These are phyloP conservation scores for Daldinia caldariorum DNA, from an alignment of 495 filamentous ascomycete species.

Conservation along the genomic window DNA sequence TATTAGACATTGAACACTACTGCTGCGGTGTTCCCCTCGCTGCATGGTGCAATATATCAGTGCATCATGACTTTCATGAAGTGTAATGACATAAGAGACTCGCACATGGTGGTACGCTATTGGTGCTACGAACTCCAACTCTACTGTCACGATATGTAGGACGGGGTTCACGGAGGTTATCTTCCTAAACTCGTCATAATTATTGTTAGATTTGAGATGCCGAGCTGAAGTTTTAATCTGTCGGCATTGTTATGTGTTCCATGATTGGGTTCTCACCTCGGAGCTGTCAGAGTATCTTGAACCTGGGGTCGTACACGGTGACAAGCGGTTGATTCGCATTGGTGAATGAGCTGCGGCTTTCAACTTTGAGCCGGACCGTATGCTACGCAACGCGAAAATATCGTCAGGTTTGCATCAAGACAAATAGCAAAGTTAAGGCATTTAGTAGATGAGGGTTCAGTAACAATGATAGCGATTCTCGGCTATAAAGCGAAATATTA, in stretches of 20 bases:
- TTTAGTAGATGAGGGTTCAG: not conserved
- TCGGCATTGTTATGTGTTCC: not conserved
- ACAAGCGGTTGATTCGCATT: not conserved
- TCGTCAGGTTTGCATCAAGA: conserved; percentile 28
- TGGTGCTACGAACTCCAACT: not conserved
- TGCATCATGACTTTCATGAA: not conserved
- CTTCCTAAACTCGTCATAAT: conserved; percentile 10
- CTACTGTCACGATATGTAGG: not conserved
- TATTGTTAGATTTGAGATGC: not conserved
- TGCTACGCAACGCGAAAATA: not conserved
- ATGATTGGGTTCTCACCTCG: not conserved
- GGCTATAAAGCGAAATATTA: not conserved
- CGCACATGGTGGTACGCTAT: not conserved
- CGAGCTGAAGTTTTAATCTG: not conserved
- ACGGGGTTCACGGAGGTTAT: not conserved
- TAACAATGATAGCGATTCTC: not conserved
- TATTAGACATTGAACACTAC: not conserved
- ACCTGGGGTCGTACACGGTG: not conserved
- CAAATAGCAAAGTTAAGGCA: not conserved
- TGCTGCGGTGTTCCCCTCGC: not conserved
- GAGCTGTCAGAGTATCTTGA: too few relatives aligned
- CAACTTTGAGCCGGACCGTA: not conserved
- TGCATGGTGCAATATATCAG: not conserved
- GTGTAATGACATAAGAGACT: conserved; percentile 1
- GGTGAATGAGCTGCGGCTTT: not conserved